Evolutionary conservation across 768 basidiomycete species (phyloP), one percentile per base, ranked within the genome.

Genomic region (Leccinum pellstonianum): DNA sequence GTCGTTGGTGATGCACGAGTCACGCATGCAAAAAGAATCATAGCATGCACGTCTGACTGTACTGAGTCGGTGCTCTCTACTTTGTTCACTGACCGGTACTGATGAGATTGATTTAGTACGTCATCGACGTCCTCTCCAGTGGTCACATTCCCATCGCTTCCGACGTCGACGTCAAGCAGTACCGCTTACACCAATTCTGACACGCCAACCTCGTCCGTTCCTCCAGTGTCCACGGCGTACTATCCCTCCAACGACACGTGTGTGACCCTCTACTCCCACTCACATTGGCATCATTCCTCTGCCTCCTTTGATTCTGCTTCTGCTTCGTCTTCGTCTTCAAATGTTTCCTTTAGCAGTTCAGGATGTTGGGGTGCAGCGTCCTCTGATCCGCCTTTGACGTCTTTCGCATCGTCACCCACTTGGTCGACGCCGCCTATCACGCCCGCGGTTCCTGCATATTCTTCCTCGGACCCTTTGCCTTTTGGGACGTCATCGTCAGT

Each of bases 1-100:
- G 83, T 83, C 6, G 80, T 91, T 57, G 77, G 79, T 8, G 83
- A 87, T 62, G 79, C 75, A 15, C 63, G 57, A 17, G 29, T 52
- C 8, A 62, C 76, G 43, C 65, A 68, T 43, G 69, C 74, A 6
- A 69, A 74, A 29, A 68, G 77, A 33, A 72, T 66, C 0, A 49
- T 64, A 19, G 49, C 67, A 2, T 64, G 68, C 23, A 51, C 62
- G 0, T 62, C 66, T 19, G 50, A 52, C 25, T 54, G 57, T 38
- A 12, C 49, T 14, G n/a, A 38, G 4, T 52, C 61, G 17, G 41
- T 55, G 5, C 41, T 49, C 5, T 25, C 38, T 25, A 53, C 47
- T 29, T 55, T 59, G 23, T 38, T 29, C 52, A 55, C 56, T 50
- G 35, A 29, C 17, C 33, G 41, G 43, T 29, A 38, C 21, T 54